Base-by-base conservation (phyloP, 2,329 filamentous ascomycete species). In the Beauveria varroae region DNA sequence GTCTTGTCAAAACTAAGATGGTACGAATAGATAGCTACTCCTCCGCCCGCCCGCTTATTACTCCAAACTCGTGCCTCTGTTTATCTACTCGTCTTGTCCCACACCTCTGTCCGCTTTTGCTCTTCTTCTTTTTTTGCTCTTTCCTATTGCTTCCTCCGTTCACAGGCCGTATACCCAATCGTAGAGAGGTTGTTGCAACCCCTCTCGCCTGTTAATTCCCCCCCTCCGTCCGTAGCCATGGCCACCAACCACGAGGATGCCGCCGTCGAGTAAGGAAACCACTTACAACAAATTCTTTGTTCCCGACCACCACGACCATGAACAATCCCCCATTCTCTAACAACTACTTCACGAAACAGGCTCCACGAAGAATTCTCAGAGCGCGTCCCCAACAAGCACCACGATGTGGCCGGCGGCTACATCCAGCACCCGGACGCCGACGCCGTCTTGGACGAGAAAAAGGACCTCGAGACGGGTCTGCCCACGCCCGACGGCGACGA, bases 401-500 rank as follows among this genome's bases (percentile, higher is more conserved):
- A 60, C 50, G 65, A 68, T 50, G 41, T 66, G 12, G 62, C 66
- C 12, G 65, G 65, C 26, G 65, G 64, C 37, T 61, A 62, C 57
- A 65, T 66, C 50, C 30, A 46, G 8, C 20, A 58, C 1, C 43
- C 30, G 26, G 54, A 62, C 37, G 22, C 22, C 10, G 46, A 3
- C 6, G 24, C 37, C 51, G 59, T 46, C 20, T 57, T 62, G 14
- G 53, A 54, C 43, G 43, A 55, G n/a, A 63, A 67, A 51, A 65
- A 66, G 61, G 56, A 64, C 46, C 41, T 57, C 12, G 67, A 68
- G 62, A 64, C 50, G 7, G 64, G 53, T 9, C 61, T 62, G 5
- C 52, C 56, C 3, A 75, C 73, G 1, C 52, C 71, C 22, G 81
- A 82, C 63, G 79, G 80, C 53, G 76, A 76, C 57, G 80, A 84